These are phyloP conservation scores for Diaporthe caulivora DNA, from an alignment of 2,329 filamentous ascomycete species.

Conservation along the genomic window DNA sequence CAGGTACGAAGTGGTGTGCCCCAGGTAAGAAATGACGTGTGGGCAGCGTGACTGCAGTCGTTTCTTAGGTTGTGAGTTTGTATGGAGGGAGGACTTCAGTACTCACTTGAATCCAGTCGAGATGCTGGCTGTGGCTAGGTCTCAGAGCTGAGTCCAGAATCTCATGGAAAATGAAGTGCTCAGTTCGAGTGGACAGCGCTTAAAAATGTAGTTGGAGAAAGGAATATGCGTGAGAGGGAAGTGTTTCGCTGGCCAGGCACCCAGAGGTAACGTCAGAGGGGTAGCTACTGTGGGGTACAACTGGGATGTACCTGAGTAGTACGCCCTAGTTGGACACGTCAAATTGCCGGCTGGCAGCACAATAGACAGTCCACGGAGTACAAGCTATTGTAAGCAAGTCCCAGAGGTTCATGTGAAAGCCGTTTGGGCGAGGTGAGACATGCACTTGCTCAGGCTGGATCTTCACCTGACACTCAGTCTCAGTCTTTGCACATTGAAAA, in stretches of 20 bases:
- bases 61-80: background rate
- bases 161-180: background rate
- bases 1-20: constrained; percentile 32
- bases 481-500: background rate
- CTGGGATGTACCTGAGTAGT: constrained; percentile 19
- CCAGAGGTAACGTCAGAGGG: constrained; percentile 25
- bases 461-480: constrained; percentile 9
- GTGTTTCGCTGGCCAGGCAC: constrained; percentile 17
- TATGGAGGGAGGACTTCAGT: background rate
- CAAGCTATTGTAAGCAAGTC: constrained; percentile 14
- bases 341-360: background rate
- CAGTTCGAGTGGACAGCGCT: background rate
- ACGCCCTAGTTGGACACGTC: background rate
- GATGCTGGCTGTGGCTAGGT: background rate
- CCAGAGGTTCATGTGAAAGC: constrained; percentile 19
- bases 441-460: too few species aligned
- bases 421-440: constrained; percentile 15
- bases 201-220: background rate
- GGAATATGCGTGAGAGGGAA: background rate
- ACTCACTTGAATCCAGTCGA: background rate
- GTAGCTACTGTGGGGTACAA: constrained; percentile 17
- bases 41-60: background rate
- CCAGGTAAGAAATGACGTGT: background rate
- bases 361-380: too few species aligned
- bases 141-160: background rate